phyloP scores from a whole-genome alignment of 2,329 filamentous ascomycete genomes.

The Ilyonectria destructans region DNA sequence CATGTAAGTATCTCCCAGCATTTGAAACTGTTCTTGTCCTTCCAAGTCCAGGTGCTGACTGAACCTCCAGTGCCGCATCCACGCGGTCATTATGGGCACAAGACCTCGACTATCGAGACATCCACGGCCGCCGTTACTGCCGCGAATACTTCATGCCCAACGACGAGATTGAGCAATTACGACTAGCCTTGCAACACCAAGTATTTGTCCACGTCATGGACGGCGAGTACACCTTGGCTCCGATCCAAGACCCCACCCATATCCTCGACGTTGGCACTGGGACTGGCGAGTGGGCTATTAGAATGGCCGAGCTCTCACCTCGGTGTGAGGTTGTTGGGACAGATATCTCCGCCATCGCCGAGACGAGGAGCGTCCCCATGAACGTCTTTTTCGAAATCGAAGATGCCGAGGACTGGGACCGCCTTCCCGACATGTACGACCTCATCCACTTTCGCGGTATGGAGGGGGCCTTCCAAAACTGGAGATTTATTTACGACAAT shows the following conservation, averaged over 20 bases:
- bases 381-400: slow-evolving; percentile 75
- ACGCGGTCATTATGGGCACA: slow-evolving; percentile 66
- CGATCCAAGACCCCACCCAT: slow-evolving; percentile 57
- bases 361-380: slow-evolving; percentile 70
- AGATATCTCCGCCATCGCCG: slow-evolving; percentile 71
- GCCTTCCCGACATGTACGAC: slow-evolving; percentile 67
- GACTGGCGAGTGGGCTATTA: slow-evolving; percentile 68
- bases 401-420: slow-evolving; percentile 74
- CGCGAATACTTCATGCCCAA: slow-evolving; percentile 77
- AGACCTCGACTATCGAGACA: slow-evolving; percentile 71
- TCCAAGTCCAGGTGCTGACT: slow-evolving; percentile 16
- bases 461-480: slow-evolving; percentile 71
- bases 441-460: slow-evolving; percentile 72
- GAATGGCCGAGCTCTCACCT: slow-evolving; percentile 69
- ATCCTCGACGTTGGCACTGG: slow-evolving; percentile 74
- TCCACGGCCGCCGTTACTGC: slow-evolving; percentile 76
- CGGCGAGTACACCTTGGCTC: slow-evolving; percentile 62
- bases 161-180: slow-evolving; percentile 76
- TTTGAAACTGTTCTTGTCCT: not conserved
- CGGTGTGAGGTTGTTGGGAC: slow-evolving; percentile 72
- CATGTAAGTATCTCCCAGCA: slow-evolving; percentile 57
- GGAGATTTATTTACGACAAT: slow-evolving; percentile 69
- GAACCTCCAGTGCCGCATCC: slow-evolving; percentile 56
- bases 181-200: slow-evolving; percentile 75
- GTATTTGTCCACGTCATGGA: slow-evolving; percentile 71